Base-by-base conservation (phyloP, 768 basidiomycete genomes). In the Psilocybe sp. region DNA sequence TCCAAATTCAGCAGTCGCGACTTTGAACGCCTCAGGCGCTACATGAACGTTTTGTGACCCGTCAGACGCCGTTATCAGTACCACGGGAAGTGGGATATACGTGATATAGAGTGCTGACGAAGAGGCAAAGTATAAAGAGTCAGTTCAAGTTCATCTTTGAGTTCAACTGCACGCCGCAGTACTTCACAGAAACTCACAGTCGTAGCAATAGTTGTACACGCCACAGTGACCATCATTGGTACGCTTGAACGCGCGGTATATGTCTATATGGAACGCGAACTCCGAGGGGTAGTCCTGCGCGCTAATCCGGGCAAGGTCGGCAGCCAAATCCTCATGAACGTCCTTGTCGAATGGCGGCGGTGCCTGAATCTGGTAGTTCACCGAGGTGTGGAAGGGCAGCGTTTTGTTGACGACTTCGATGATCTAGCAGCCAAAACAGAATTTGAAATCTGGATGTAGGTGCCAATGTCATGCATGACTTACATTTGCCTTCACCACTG, bases 211-310 rank as follows among this genome's bases (percentile, higher is more conserved):
- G 49, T 60, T 60, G 47, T 57, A 60, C 18, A 60, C 59, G 47
- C 59, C 72, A 58, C 78, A 79, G 58, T 83, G 82, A 0, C 81
- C 81, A 56, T 84, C 82, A 50, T 79, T 77, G 32, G 80, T 66
- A 8, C 77, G 68, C 58, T 80, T 81, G 50, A 82, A 68, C 1
- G 81, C 68, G 14, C 72, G 68, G 32, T 75, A 81, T 11, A 83
- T 61, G 55, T 81, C 80, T 31, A 81, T 54, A 58, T 83, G 81
- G 37, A 82, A 69, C 53, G 79, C 76, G 51, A 78, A 79, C 36
- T 84, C 81, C 11, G 76, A 78, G 1, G 61, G 33, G 55, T 82
- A 83, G 1, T 60, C 46, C 49, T 72, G 70, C 19, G 55, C 53
- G 37, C 65, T 69, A 49, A 81, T 81, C 38, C 76, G 69, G 6